Evolutionary conservation across 495 filamentous ascomycete species (phyloP), one percentile per base, ranked within the genome.

Genomic region (Penicillium samsonianum): DNA sequence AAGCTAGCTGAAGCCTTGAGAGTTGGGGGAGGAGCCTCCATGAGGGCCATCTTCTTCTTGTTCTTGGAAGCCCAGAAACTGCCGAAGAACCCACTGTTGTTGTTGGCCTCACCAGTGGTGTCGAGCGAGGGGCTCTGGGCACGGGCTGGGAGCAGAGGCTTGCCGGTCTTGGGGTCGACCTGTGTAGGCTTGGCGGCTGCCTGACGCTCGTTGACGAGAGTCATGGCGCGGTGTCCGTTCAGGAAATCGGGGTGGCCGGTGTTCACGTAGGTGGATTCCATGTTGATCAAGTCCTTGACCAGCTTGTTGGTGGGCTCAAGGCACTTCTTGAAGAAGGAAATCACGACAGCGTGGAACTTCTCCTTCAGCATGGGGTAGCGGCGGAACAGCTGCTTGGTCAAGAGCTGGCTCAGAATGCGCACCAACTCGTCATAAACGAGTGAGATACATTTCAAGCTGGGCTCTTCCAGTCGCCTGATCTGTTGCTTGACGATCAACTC

Each of bases 41-140:
- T 98, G 55, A 93, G 91, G 22, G 95, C 95, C 83, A 96, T 92
- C 87, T 96, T 98, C 87, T 98, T 99, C 84, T 98, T 99, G 73
- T 97, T 98, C 83, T 96, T 98, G 53, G 87, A 89, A 6, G 92
- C 91, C 73, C 96, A 97, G 82, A 98, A 98, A 70, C 89, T 93
- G 57, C 93, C 92, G 71, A 97, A 97, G 81, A 98, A 99, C 52
- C 92, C 90, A 49, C 82, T 73, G 64, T 86, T 85, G 46, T 76
- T 76, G 67, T 80, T 82, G 40, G 75, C 74, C 41, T 86, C 83
- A 12, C 73, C 79, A 4, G 80, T 75, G 16, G 78, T 67, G 37
- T 86, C 86, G 44, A 87, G 68, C 17, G 80, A 79, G 0, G 85
- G 85, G 64, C 89, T 93, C 50, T 83, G 83, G 35, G 90, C 82